These are phyloP conservation scores for Fusarium xyrophilum DNA, from an alignment of 2,329 filamentous ascomycete genomes.

Conservation along the genomic window DNA sequence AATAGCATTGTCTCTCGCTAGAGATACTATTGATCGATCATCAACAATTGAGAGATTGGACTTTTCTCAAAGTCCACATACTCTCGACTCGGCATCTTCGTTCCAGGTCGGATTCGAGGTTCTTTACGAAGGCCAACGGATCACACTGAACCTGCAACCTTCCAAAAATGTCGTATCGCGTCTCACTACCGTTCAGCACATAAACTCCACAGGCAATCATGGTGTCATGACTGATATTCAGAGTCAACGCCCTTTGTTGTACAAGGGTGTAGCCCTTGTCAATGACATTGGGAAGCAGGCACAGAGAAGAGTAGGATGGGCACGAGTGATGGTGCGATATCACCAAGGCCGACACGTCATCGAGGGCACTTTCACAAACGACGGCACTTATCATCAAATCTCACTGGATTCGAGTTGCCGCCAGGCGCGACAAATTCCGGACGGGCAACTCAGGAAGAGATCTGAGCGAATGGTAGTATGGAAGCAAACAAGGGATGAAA, in stretches of 20 bases:
- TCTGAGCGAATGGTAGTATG: slow-evolving; percentile 23
- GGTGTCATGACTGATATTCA: neutral
- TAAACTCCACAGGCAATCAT: neutral
- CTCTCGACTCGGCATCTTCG: neutral
- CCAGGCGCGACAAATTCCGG: neutral
- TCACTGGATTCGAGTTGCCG: slow-evolving; percentile 23
- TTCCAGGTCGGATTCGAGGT: slow-evolving; percentile 26
- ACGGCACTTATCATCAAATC: slow-evolving; percentile 22
- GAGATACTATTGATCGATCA: slow-evolving; percentile 1
- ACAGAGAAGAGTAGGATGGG: slow-evolving; percentile 16
- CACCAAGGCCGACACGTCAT: neutral
- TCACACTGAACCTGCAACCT: slow-evolving; percentile 23
- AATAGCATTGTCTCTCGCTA: slow-evolving; percentile 14
- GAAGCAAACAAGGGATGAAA: slow-evolving; percentile 1
- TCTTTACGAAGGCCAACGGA: neutral
- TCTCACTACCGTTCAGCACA: slow-evolving; percentile 17
- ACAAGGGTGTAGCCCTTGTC: slow-evolving; percentile 16
- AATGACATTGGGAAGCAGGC: neutral
- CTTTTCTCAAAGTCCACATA: slow-evolving; percentile 6
- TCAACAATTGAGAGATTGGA: slow-evolving; percentile 13
- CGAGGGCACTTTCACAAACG: slow-evolving; percentile 32
- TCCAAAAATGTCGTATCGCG: slow-evolving; percentile 19
- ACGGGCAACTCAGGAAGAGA: neutral
- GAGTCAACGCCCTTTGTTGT: slow-evolving; percentile 2
- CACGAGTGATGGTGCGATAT: slow-evolving; percentile 25